phyloP scores from a whole-genome alignment of 2,329 filamentous ascomycete genomes.

The Verticillium klebahnii region DNA sequence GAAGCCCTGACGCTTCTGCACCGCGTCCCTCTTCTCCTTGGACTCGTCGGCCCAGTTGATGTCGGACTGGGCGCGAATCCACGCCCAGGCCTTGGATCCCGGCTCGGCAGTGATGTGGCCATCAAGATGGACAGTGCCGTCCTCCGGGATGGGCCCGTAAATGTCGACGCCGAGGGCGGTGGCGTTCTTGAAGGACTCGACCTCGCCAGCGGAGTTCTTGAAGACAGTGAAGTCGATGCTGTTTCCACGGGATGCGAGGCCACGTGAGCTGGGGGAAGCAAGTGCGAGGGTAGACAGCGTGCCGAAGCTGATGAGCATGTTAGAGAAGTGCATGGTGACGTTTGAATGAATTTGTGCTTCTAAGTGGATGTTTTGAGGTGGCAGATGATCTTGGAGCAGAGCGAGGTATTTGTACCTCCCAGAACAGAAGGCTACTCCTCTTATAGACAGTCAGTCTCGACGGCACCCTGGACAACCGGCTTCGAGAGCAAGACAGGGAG shows the following conservation, averaged over 20 bases:
- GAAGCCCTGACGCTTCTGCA: slow-evolving; percentile 11
- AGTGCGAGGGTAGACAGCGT: not conserved
- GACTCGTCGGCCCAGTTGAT: slow-evolving; percentile 2
- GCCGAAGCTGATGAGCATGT: not conserved
- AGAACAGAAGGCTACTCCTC: not conserved
- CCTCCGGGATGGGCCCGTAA: slow-evolving; percentile 12
- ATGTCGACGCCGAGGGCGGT: slow-evolving; percentile 12
- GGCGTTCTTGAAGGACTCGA: slow-evolving; percentile 6
- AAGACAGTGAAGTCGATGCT: not conserved
- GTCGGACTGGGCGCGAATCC: slow-evolving; percentile 16
- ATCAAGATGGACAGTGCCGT: slow-evolving; percentile 11
- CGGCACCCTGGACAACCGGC: not conserved
- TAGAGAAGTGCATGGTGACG: not conserved
- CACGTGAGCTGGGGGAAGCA: not conserved
- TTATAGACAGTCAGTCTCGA: not conserved
- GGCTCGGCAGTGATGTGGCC: slow-evolving; percentile 14
- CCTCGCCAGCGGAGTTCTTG: not conserved
- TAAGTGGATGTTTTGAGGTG: not conserved
- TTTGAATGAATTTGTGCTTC: too few relatives aligned
- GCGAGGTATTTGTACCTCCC: too few relatives aligned
- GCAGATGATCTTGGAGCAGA: too few relatives aligned
- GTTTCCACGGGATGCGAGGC: not conserved
- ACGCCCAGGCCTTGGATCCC: slow-evolving; percentile 13
- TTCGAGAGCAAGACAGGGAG: too few relatives aligned
- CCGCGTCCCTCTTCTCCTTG: slow-evolving; percentile 1